Base-by-base conservation (phyloP, 169 alveolate genomes). In the Pseudocohnilembus persalinus region DNA sequence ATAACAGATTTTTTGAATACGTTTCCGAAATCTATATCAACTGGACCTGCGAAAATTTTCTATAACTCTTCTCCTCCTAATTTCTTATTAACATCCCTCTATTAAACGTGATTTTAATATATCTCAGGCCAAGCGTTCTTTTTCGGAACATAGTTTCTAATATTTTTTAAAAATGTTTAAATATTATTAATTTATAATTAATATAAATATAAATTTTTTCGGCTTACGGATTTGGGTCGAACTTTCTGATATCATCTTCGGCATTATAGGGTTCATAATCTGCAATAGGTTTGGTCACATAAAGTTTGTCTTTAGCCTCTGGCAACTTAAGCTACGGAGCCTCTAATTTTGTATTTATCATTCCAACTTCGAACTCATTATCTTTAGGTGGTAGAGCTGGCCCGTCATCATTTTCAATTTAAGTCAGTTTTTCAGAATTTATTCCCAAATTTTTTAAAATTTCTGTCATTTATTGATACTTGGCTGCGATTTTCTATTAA, bases 251-350 rank as follows among this genome's bases (percentile, higher is more conserved):
- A 25, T 74, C 79, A 74, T 80, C 83, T 76, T 81, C 11, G 24
- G 68, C 68, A 49, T 49, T 81, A 26, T 79, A 72, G 16, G 90
- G 90, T 65, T 86, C 97, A 88, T 95, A 95, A 29, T 90, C 93
- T 29, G 89, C 96, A 63, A 95, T 95, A 31, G 97, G 97, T 77
- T 95, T 95, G 29, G 88, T 93, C 6, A 95, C 97, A 91, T 88
- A 92, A 29, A 95, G 91, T 28, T 93, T 87, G 79, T 93, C 96
- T 76, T 89, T 91, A 30, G 93, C 93, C 35, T 90, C 93, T 25
- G 96, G 96, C 29, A 93, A 78, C 68, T 79, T 74, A 26, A 92
- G 87, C 33, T 88, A 64, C 33, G 95, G 94, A 75, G 85, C 77
- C 16, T 86, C 93, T 49, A 90, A 33, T 49, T 88, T 86, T 68